Evolutionary conservation across 208 protist species (phyloP), one percentile per base, ranked within the genome.

Genomic region (Lotmaria passim): DNA sequence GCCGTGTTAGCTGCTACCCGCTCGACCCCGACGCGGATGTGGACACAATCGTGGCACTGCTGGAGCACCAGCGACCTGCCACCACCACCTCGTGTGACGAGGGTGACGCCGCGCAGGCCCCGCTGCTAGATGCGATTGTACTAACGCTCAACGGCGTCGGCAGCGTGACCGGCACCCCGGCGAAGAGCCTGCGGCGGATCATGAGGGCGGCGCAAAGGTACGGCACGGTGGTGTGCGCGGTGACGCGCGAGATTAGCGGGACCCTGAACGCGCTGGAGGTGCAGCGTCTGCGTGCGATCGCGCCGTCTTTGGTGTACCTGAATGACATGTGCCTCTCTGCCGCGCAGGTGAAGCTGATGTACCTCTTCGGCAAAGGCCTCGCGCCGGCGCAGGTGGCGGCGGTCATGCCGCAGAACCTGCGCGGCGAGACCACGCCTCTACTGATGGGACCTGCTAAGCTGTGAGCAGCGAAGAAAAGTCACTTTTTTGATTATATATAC

Each of bases 271-370:
- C 57, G 21, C 17, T 41, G 12, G 82, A 86, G 62, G 55, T 75
- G 24, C 43, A 46, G 34, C 82, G 83, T 2, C 69, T 93, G 39
- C 46, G 50, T n/a, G 52, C 30, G 7, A 78, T 90, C 24, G 31
- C 70, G 17, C 78, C 76, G 14, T 28, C 61, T 30, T 21, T 87
- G 3, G 75, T 90, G 41, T 91, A 89, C 56, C 33, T 86, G 19
- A 28, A 70, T 34, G 86, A 90, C 66, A 91, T 91, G 85, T 80
- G 69, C 70, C 28, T 55, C 48, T 50, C 81, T 17, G 74, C 83
- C 0, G 88, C 88, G 36, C 83, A 89, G 73, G 64, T 82, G 60
- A 93, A 93, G 60, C 60, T 90, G 30, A 90, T 89, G 81, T 93
- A 93, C 67, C 67, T 93, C n/a, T 88, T 93, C 53, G 88, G 88